These are phyloP conservation scores for Skeletonema potamos DNA, from an alignment of 108 stramenopile species.

Conservation along the genomic window DNA sequence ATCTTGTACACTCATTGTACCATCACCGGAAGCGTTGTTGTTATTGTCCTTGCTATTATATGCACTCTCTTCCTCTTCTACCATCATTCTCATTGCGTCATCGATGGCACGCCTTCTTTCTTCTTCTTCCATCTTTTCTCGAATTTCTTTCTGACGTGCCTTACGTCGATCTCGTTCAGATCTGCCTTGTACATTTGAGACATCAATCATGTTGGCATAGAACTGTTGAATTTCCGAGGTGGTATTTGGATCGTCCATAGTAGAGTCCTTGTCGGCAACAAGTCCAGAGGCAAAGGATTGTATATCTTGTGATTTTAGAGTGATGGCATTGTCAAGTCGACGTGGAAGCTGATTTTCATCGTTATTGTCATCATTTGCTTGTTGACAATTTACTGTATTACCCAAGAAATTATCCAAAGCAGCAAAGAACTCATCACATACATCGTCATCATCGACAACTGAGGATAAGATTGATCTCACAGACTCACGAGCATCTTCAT, in stretches of 20 bases:
- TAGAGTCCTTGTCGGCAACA: conserved; percentile 28
- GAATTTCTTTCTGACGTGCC: conserved; percentile 56
- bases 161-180: conserved; percentile 67
- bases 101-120: conserved; percentile 62
- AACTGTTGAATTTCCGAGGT: conserved; percentile 51
- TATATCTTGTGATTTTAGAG: conserved; percentile 60
- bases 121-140: conserved; percentile 57
- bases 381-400: background rate
- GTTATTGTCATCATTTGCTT: background rate
- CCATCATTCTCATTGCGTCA: conserved; percentile 55
- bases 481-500: conserved; percentile 64
- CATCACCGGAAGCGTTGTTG: background rate
- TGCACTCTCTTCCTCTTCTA: conserved; percentile 23
- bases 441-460: conserved; percentile 42
- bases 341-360: conserved; percentile 16
- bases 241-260: background rate
- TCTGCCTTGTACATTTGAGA: conserved; percentile 38
- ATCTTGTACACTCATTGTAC: background rate
- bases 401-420: conserved; percentile 28
- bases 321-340: conserved; percentile 54
- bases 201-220: conserved; percentile 75
- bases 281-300: conserved; percentile 61
- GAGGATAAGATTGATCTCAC: conserved; percentile 47
- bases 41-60: background rate
- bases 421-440: conserved; percentile 43